phyloP scores from a whole-genome alignment of 345 rosid genomes.

The Angophora floribunda region DNA sequence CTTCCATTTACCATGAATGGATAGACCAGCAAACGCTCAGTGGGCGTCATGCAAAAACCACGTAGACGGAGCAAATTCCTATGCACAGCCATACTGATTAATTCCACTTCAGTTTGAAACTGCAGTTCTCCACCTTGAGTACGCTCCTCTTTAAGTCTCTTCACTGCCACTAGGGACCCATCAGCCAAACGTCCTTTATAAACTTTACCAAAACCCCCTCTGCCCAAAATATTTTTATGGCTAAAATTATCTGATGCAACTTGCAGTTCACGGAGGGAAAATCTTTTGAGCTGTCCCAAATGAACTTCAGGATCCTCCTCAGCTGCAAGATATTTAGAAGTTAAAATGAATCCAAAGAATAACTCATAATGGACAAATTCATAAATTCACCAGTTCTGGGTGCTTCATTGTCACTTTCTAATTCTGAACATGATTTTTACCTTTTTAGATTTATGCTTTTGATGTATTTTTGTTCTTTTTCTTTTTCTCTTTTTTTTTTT shows the following conservation, averaged over 20 bases:
- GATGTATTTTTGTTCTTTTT: neutral
- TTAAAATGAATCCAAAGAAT: neutral
- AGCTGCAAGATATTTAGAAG: conserved; percentile 38
- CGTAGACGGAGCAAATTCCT: conserved; percentile 75
- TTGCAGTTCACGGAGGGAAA: conserved; percentile 74
- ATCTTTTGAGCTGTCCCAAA: conserved; percentile 85
- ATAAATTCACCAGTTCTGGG: neutral
- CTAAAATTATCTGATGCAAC: conserved; percentile 83
- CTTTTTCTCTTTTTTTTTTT: too few species aligned
- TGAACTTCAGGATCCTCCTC: conserved; percentile 96
- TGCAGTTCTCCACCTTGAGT: conserved; percentile 81
- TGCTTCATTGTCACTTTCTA: neutral
- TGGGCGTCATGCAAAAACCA: conserved; percentile 95
- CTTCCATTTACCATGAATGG: conserved; percentile 92
- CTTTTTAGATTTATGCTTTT: neutral
- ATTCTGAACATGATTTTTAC: neutral
- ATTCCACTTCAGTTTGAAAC: conserved; percentile 92
- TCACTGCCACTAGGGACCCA: conserved; percentile 73
- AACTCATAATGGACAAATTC: neutral
- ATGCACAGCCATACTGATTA: conserved; percentile 96
- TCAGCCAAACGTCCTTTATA: conserved; percentile 83
- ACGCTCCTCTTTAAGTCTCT: conserved; percentile 85
- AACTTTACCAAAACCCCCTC: conserved; percentile 90
- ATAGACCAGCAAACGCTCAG: conserved; percentile 86
- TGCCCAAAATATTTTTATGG: conserved; percentile 59